A percentile compares a stretch with the other conserved stretches of the same genome.
Conservation (phyloP, 176 grass and related monocot genomes). For the Oryza glaberrima region DNA sequence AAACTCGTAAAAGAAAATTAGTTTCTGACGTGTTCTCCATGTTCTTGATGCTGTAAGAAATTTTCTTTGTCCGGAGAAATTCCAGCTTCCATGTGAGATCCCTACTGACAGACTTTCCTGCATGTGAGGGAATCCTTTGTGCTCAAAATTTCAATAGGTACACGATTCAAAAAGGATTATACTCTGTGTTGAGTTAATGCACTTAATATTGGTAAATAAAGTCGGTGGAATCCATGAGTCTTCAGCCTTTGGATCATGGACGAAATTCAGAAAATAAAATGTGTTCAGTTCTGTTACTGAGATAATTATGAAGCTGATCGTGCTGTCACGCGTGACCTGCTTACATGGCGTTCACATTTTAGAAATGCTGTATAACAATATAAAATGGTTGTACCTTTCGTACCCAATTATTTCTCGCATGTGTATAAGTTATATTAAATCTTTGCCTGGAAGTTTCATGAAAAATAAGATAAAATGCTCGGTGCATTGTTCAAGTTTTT, state of each 20-base stretch:
- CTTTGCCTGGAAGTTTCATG: neutral
- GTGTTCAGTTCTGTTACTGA: neutral
- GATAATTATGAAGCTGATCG: neutral
- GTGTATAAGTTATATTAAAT: neutral
- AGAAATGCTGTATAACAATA: neutral
- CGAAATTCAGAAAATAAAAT: neutral
- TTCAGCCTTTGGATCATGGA: neutral
- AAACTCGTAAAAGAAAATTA: conserved; percentile 32
- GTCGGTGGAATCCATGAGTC: conserved; percentile 22
- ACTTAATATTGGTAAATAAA: neutral
- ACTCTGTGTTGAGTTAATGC: neutral
- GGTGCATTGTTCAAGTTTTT: no score
- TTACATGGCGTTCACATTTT: neutral
- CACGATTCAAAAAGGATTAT: neutral
- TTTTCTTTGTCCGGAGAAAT: conserved; percentile 1
- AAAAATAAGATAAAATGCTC: neutral
- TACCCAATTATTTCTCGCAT: neutral
- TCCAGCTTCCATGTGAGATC: conserved; percentile 41
- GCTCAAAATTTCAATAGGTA: conserved; percentile 25
- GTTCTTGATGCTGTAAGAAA: conserved; percentile 35
- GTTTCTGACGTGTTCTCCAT: conserved; percentile 33
- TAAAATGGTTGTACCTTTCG: neutral
- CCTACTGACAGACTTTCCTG: neutral
- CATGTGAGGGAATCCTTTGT: conserved; percentile 42
- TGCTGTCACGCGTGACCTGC: neutral